Percentiles rank a stretch among this genome's conserved stretches.
Evolutionary conservation across 2,329 filamentous ascomycete genomes (phyloP).

Genomic region (Colletotrichum tropicicola): DNA sequence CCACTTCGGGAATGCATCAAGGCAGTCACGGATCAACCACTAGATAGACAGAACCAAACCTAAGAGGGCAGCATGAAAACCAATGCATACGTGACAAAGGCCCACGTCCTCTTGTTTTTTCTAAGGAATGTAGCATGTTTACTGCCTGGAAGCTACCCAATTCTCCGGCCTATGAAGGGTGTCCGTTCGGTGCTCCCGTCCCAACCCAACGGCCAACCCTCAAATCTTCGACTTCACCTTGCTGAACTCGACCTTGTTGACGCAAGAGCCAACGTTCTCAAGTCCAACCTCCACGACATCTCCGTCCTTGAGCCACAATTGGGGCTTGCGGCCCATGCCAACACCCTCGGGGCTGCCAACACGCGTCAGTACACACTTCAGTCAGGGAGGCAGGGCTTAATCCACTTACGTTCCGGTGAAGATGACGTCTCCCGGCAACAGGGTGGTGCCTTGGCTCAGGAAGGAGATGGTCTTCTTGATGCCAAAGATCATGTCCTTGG

Average conservation of each 20-base stretch:
- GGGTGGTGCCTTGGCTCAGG: constrained; percentile 68
- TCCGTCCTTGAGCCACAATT: constrained; percentile 74
- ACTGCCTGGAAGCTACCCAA: no score
- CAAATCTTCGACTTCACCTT: constrained; percentile 37
- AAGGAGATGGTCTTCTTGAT: constrained; percentile 68
- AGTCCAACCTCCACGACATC: constrained; percentile 76
- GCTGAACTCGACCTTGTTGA: constrained; percentile 51
- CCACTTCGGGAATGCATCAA: no score
- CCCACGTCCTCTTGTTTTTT: no score
- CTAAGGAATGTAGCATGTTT: no score
- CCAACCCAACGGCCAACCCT: background rate
- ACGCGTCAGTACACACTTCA: constrained; percentile 5
- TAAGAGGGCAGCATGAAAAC: no score
- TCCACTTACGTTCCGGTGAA: constrained; percentile 69
- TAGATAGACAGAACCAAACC: no score
- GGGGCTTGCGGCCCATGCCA: constrained; percentile 73
- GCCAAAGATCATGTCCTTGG: constrained; percentile 70
- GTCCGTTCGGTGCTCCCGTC: background rate
- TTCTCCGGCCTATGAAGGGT: no score
- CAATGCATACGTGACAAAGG: no score
- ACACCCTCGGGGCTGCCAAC: constrained; percentile 69
- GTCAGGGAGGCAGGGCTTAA: no score
- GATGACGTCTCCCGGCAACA: constrained; percentile 71
- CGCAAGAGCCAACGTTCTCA: constrained; percentile 70
- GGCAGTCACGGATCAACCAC: no score